Evolutionary conservation across 2,329 filamentous ascomycete genomes (phyloP).

Genomic region (Aspergillus oerlinghausenensis): DNA sequence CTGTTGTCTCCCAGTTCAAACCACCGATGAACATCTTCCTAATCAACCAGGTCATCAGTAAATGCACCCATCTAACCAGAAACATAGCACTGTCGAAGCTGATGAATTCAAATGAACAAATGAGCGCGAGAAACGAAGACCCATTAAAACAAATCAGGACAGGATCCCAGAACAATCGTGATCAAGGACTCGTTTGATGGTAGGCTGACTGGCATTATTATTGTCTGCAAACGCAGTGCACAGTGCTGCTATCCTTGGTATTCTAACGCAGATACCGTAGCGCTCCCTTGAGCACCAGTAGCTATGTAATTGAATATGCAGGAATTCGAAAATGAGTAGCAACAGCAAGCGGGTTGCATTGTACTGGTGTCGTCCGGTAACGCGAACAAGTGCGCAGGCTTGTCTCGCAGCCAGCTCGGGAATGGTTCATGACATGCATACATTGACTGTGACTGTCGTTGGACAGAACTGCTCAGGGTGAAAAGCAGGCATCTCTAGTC

Average conservation of each 20-base stretch:
- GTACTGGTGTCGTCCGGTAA: not conserved
- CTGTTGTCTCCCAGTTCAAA: slow-evolving; percentile 97
- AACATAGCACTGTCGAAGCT: not conserved
- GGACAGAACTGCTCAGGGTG: slow-evolving; percentile 2
- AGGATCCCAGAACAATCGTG: not conserved
- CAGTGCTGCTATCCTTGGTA: not conserved
- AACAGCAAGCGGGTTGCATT: not conserved
- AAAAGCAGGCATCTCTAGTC: slow-evolving; percentile 14
- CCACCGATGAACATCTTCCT: slow-evolving; percentile 99
- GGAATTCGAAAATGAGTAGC: not conserved
- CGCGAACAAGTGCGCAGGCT: not conserved
- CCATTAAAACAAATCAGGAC: not conserved
- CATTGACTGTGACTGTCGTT: slow-evolving; percentile 7
- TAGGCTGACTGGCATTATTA: not conserved
- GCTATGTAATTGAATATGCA: not conserved
- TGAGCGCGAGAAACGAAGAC: not conserved
- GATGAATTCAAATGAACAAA: not conserved
- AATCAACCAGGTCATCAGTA: slow-evolving; percentile 35
- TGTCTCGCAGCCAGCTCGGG: not conserved
- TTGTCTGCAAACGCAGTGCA: not conserved
- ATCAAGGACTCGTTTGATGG: not conserved
- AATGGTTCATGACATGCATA: slow-evolving; percentile 10
- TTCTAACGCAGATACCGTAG: not conserved
- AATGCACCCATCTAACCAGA: slow-evolving; percentile 6
- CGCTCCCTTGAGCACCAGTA: not conserved